Evolutionary conservation across 345 rosid genomes (phyloP), one percentile per base, ranked within the genome.

Genomic region (Citrus inodora): DNA sequence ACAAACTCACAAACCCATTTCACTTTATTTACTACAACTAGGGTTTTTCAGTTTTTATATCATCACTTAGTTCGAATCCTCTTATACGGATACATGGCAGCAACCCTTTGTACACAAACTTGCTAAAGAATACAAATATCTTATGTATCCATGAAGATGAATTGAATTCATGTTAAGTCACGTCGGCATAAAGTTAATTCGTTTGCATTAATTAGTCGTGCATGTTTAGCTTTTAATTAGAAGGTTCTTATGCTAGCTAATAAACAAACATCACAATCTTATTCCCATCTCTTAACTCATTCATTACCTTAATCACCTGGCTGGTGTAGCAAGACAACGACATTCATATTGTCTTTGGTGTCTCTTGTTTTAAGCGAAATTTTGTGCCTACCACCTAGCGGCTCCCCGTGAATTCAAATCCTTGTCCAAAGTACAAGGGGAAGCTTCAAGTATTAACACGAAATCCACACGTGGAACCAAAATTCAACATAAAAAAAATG

Each of bases 401-500:
- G 22, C 76, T 35, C 38, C 55, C 56, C 14, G 2, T 10, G 51
- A 38, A 64, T 46, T 65, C 30, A 58, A 28, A 42, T 28, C 3
- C 61, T 42, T 60, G 14, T 42, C 28, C 51, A 35, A 55, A 53
- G 9, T 32, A 37, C 58, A 11, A 21, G 68, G 24, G 30, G 72
- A 63, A 79, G 55, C 25, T 76, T 76, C 75, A 33, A 67, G 55
- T 66, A 66, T 63, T 63, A 62, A 76, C 76, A 32, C 28, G 61
- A 76, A 61, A 42, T 30, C 22, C 59, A 72, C 82, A 83, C 78
- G 66, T 73, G 83, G 76, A 51, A 5, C 30, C 35, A 35, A 40
- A 16, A 77, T 80, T 63, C 19, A 73, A 40, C 79, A 63, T 40
- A 2, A 42, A 69, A 81, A 81, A 48, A 56, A 32, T 7, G 27